Percentiles rank a stretch among this genome's conserved stretches.
Conservation (phyloP, 169 alveolate species). For the Cryptosporidium meleagridis region DNA sequence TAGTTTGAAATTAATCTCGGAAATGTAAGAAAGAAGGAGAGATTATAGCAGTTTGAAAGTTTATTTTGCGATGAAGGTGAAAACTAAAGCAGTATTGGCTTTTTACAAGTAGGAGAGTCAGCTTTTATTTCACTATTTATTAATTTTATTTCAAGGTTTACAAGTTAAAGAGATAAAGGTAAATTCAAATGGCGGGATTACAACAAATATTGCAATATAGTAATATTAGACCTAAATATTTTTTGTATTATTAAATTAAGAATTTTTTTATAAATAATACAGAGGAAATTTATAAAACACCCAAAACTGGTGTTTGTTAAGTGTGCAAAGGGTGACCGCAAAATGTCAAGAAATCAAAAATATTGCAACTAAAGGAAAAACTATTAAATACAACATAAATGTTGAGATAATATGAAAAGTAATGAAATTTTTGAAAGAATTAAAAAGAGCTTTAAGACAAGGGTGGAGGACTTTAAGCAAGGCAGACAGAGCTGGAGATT, state of each 20-base stretch:
- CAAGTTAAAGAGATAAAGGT: no score
- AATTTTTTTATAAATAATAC: neutral
- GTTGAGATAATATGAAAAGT: constrained; percentile 18
- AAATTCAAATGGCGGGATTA: neutral
- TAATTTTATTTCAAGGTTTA: neutral
- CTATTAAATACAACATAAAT: neutral
- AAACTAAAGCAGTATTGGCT: no score
- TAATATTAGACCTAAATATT: neutral
- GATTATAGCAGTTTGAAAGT: no score
- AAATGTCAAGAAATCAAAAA: constrained; percentile 7
- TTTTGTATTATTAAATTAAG: neutral
- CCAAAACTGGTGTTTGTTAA: constrained; percentile 9
- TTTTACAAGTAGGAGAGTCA: no score
- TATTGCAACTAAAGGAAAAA: neutral
- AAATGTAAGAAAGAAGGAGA: no score
- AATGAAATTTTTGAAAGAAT: constrained; percentile 13
- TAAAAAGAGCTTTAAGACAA: neutral
- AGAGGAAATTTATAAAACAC: neutral
- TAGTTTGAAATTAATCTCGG: no score
- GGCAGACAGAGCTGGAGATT: constrained; percentile 75
- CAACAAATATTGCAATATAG: neutral
- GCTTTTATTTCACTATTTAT: no score
- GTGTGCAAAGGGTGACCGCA: constrained; percentile 53
- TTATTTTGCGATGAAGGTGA: no score
- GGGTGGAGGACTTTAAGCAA: constrained; percentile 52